phyloP scores from a whole-genome alignment of 2,329 filamentous ascomycete genomes.

The Verticillium isaacii region DNA sequence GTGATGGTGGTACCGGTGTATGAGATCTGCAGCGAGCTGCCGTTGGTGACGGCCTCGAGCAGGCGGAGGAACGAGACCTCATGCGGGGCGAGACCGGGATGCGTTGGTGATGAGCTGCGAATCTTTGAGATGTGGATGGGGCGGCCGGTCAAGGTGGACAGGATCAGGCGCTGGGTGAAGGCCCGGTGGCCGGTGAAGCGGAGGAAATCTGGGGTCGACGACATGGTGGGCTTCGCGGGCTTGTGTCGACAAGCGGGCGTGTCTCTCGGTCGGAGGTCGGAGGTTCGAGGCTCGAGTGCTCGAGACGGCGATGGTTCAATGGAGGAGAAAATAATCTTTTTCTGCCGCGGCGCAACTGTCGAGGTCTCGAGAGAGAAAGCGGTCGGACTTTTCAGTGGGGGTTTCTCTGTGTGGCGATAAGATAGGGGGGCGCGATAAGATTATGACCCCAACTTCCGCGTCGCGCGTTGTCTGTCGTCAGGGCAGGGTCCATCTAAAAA shows the following conservation, averaged over 20 bases:
- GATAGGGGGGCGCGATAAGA: constrained; percentile 9
- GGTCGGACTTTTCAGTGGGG: background rate
- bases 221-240: constrained; percentile 29
- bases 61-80: constrained; percentile 95
- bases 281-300: background rate
- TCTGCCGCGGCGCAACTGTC: background rate
- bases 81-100: constrained; percentile 83
- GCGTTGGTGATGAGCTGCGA: constrained; percentile 77
- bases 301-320: background rate
- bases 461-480: constrained; percentile 4
- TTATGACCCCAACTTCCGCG: constrained; percentile 5
- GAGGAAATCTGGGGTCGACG: constrained; percentile 49
- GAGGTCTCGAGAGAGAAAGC: background rate
- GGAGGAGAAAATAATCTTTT: constrained; percentile 4
- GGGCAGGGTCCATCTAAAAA: constrained; percentile 12
- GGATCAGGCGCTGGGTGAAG: constrained; percentile 77
- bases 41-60: constrained; percentile 92
- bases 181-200: constrained; percentile 81
- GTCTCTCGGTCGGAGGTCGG: constrained; percentile 1
- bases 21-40: constrained; percentile 89
- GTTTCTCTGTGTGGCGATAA: background rate
- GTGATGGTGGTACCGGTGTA: constrained; percentile 92
- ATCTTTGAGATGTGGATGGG: constrained; percentile 92
- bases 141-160: constrained; percentile 86
- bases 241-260: constrained; percentile 3